These are phyloP conservation scores for Rachicladosporium sp. DNA, from an alignment of 2,329 filamentous ascomycete genomes.

Conservation along the genomic window DNA sequence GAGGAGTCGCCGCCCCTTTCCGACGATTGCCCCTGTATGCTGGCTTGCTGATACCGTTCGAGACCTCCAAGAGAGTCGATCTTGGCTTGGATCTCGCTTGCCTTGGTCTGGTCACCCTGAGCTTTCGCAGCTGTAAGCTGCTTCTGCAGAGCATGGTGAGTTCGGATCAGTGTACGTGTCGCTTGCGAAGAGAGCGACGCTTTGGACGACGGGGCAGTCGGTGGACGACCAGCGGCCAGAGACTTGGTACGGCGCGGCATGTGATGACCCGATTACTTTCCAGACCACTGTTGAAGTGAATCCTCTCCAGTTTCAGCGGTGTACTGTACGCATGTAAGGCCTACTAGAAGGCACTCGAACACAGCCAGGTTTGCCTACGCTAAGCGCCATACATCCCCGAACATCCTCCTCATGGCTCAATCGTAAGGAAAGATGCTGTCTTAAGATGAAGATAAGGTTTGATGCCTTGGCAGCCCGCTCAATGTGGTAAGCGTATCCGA, in stretches of 20 bases:
- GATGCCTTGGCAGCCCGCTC: too few relatives aligned
- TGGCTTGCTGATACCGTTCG: constrained; percentile 48
- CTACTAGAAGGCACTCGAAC: too few relatives aligned
- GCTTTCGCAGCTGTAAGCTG: constrained; percentile 39
- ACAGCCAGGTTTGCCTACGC: too few relatives aligned
- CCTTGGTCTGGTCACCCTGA: constrained; percentile 27
- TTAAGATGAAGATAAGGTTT: too few relatives aligned
- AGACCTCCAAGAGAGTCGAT: constrained; percentile 48
- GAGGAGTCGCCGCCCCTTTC: constrained; percentile 53
- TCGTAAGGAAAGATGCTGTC: too few relatives aligned
- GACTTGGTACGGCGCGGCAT: constrained; percentile 8
- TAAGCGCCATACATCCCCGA: too few relatives aligned
- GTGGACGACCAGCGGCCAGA: constrained; percentile 36
- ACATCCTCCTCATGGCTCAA: too few relatives aligned
- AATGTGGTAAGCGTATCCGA: too few relatives aligned
- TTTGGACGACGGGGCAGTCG: constrained; percentile 25
- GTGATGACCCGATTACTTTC: too few relatives aligned
- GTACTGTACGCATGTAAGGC: too few relatives aligned
- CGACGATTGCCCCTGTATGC: constrained; percentile 48
- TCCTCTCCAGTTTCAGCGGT: too few relatives aligned
- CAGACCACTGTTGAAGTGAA: too few relatives aligned
- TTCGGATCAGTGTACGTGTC: constrained; percentile 46
- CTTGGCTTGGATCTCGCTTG: constrained; percentile 33
- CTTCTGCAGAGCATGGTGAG: constrained; percentile 49
- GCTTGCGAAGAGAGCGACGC: constrained; percentile 42